Evolutionary conservation across 768 basidiomycete genomes (phyloP), one percentile per base, ranked within the genome.

Genomic region (Epithele typhae): DNA sequence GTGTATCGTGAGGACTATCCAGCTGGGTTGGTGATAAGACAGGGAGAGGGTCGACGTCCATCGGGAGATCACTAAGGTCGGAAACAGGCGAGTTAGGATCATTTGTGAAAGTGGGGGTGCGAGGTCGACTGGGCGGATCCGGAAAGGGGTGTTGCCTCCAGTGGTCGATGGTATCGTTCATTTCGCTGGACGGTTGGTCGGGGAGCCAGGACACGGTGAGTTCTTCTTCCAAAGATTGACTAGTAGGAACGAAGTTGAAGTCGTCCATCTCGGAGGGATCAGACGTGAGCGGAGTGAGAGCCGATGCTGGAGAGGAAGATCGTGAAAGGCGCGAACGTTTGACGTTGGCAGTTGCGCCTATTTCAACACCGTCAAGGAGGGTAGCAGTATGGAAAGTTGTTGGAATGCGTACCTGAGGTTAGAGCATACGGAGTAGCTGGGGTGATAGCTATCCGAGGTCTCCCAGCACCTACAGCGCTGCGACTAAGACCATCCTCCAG

Each of bases 151-250:
- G 52, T 33, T 52, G 17, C 18, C 59, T 68, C 79, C 79, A 78
- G 17, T 59, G 54, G 43, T 73, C 65, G 11, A 79, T 68, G 43
- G 54, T 67, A 27, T 70, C 63, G 45, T 65, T 66, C 36, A 59
- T 60, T 1, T 59, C 8, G 35, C 57, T 11, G 46, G 43, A 1
- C 56, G 51, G 50, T 5, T 48, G 46, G 25, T 7, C 17, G 35
- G 58, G 36, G 21, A 59, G 30, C 33, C 53, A 55, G n/a, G 67
- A 66, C 7, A 69, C 43, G 36, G 60, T 61, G 39, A 83, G 64
- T 52, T 85, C 82, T 37, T 73, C 66, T 58, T 84, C 84, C 51
- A 83, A 79, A 39, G 81, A 82, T 60, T 83, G 78, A 53, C 83
- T 85, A 38, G 80, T 84, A 18, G 78, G 80, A 7, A 84, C 68